phyloP scores from a whole-genome alignment of 1,284 basidiomycete genomes.

The Chiua sp. region DNA sequence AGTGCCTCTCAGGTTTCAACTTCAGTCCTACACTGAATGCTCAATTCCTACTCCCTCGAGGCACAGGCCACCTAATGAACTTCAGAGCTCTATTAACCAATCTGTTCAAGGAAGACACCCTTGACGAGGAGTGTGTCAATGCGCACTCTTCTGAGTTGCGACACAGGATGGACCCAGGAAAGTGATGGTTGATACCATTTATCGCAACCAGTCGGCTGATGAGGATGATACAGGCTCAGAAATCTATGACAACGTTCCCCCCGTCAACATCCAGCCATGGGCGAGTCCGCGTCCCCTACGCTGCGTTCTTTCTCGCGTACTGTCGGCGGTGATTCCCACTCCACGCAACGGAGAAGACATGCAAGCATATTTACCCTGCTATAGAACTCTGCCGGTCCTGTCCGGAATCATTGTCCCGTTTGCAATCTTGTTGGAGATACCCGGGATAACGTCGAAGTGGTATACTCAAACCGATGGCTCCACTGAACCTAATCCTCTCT shows the following conservation, averaged over 20 bases:
- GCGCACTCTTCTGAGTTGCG: not conserved
- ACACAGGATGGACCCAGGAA: not conserved
- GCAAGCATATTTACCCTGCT: slow-evolving; percentile 42
- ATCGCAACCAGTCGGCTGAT: not conserved
- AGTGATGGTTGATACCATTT: not conserved
- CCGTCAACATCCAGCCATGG: slow-evolving; percentile 1
- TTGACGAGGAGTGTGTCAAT: slow-evolving; percentile 16
- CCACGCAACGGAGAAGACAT: slow-evolving; percentile 32
- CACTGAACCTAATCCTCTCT: slow-evolving; percentile 54
- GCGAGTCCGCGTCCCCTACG: not conserved
- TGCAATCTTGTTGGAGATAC: slow-evolving; percentile 81
- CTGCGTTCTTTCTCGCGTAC: slow-evolving; percentile 9
- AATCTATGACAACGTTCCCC: slow-evolving; percentile 2
- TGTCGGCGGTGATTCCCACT: slow-evolving; percentile 22
- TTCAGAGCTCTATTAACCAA: slow-evolving; percentile 8
- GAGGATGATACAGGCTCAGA: slow-evolving; percentile 5
- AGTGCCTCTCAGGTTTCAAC: not conserved
- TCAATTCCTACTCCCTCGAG: not conserved
- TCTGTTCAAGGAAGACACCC: slow-evolving; percentile 11
- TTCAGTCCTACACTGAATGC: not conserved
- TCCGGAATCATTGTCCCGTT: slow-evolving; percentile 78
- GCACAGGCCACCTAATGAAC: slow-evolving; percentile 16
- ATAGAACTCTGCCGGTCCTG: slow-evolving; percentile 67
- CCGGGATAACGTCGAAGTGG: slow-evolving; percentile 74
- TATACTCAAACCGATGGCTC: slow-evolving; percentile 62